Base-by-base conservation (phyloP, 129 eudicot genomes). In the Chrysanthemum makinoi region DNA sequence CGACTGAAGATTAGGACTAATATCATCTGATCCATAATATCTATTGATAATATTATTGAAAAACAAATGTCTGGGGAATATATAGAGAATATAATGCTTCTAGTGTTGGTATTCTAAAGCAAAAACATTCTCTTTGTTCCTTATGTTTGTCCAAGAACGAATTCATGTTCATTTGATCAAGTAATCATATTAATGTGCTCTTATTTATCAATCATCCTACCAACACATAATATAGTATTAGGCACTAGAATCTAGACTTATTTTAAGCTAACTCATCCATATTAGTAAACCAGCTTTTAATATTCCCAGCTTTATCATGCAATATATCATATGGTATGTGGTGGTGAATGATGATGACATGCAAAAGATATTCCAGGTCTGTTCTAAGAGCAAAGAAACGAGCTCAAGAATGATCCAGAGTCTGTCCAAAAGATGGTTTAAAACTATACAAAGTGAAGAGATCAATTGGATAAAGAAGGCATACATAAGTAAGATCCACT, bases 221-320 rank as follows among this genome's bases (percentile, higher is more conserved):
- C 63, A 20, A 52, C 49, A 69, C 16, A 69, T 49, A 26, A 15
- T 53, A n/a, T 53, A 69, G 9, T 47, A 52, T 33, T 30, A 28
- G 4, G 35, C 47, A 15, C 61, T 47, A 0, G 62, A 13, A 52
- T 15, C 57, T 30, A 15, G 9, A 53, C 39, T 26, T 51, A 10
- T 12, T 18, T 67, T 12, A 48, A 13, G 10, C 33, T 50, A 47
- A 43, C 17, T 28, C 2, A 12, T 28, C 48, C 61, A 26, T 68
- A 30, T n/a, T 68, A 20, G 24, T 26, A 10, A 24, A 18, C 17
- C 9, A 33, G 6, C n/a, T 55, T 55, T 39, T 10, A 17, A 56
- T 48, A 15, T 54, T 66, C 5, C 44, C 9, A 67, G 46, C 46
- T 68, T 69, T 52, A 71, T 44, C 61, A 15, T 68, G 57, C 11